phyloP scores from a whole-genome alignment of 495 filamentous ascomycete genomes.

The Lasiosphaeria ovina region DNA sequence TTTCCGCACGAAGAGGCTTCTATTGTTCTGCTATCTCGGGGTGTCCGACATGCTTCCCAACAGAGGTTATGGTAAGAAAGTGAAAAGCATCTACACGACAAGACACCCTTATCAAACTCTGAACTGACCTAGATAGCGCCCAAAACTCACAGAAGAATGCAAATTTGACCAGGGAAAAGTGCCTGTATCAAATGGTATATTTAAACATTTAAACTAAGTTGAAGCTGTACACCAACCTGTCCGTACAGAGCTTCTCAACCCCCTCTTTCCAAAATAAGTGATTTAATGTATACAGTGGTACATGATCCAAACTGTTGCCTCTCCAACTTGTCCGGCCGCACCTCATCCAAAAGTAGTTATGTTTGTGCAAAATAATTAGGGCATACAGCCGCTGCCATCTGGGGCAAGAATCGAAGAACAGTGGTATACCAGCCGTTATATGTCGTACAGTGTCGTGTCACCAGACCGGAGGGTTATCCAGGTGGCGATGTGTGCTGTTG shows the following conservation, averaged over 20 bases:
- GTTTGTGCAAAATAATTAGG: background rate
- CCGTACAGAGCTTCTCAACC: background rate
- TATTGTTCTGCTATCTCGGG: no score
- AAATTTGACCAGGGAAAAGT: no score
- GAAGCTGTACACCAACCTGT: background rate
- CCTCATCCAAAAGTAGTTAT: conserved; percentile 1
- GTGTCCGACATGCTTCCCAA: no score
- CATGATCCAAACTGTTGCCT: conserved; percentile 3
- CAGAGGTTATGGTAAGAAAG: no score
- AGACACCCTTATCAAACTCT: no score
- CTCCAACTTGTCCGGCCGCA: background rate
- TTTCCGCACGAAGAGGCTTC: no score
- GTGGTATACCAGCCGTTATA: background rate
- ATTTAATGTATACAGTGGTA: background rate
- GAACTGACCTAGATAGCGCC: no score
- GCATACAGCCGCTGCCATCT: background rate
- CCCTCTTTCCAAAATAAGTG: background rate
- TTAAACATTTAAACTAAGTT: background rate
- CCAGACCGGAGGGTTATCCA: background rate
- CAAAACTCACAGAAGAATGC: no score
- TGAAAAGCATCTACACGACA: no score
- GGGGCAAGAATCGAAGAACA: conserved; percentile 1
- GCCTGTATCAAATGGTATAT: no score
- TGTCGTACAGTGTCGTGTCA: conserved; percentile 9
- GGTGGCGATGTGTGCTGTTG: background rate